Percentiles rank a stretch among this genome's conserved stretches.
Evolutionary conservation across 768 basidiomycete species (phyloP).

Genomic region (Kwoniella pini): DNA sequence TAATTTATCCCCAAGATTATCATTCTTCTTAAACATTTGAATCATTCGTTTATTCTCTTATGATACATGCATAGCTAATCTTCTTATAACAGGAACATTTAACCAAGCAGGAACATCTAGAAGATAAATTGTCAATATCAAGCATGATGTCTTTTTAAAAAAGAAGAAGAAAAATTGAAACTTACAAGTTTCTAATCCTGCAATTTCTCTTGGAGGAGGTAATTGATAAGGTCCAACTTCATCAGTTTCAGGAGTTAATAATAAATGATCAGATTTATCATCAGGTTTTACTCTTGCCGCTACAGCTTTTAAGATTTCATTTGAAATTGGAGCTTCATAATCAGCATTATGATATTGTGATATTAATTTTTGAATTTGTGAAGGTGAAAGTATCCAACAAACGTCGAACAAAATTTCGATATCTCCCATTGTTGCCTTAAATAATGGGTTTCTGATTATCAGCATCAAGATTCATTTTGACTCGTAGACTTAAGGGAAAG

Average conservation of each 20-base stretch:
- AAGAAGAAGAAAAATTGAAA: constrained; percentile 5
- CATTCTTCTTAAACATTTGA: no score
- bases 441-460: no score
- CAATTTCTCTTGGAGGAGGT: constrained; percentile 89
- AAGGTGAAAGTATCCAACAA: constrained; percentile 99
- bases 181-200: constrained; percentile 83
- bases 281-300: constrained; percentile 93
- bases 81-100: constrained; percentile 43
- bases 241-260: constrained; percentile 93
- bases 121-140: no score
- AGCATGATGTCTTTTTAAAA: no score
- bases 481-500: no score
- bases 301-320: constrained; percentile 94
- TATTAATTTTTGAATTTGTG: constrained; percentile 99
- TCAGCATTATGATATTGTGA: constrained; percentile 98
- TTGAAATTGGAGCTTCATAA: constrained; percentile 98
- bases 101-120: constrained; percentile 51
- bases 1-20: no score
- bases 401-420: constrained; percentile 97
- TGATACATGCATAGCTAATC: constrained; percentile 42
- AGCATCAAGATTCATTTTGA: no score
- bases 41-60: constrained; percentile 3
- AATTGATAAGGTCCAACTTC: constrained; percentile 85
- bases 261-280: constrained; percentile 93
- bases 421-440: constrained; percentile 83